A percentile compares a stretch with the other conserved stretches of the same genome.
These are phyloP conservation scores for Fomitopsis palustris DNA, from an alignment of 1,284 basidiomycete species.

Conservation along the genomic window DNA sequence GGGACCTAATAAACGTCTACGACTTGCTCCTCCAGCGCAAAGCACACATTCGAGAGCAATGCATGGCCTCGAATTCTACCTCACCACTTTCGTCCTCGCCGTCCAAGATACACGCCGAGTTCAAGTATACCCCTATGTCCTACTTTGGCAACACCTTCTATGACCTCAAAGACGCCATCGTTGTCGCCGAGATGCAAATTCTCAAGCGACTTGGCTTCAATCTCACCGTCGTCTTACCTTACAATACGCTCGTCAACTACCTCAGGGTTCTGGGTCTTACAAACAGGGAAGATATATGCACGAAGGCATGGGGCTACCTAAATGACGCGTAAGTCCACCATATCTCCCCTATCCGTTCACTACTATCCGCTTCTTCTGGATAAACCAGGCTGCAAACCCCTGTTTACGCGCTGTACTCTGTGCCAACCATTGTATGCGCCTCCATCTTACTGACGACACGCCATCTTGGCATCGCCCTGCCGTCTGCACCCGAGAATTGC, in stretches of 20 bases:
- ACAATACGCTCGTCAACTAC: conserved; percentile 95
- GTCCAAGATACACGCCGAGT: conserved; percentile 36
- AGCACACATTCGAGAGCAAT: conserved; percentile 35
- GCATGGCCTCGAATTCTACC: conserved; percentile 6
- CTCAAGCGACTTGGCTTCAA: conserved; percentile 92
- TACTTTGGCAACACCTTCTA: conserved; percentile 85
- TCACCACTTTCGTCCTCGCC: conserved; percentile 21
- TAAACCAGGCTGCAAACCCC: conserved; percentile 79
- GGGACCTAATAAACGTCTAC: conserved; percentile 94
- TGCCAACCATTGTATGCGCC: conserved; percentile 86
- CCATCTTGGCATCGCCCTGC: conserved; percentile 67
- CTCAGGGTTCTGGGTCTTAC: conserved; percentile 85
- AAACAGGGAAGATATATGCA: conserved; percentile 66
- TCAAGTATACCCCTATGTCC: conserved; percentile 78
- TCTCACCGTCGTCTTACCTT: conserved; percentile 87
- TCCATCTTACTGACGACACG: conserved; percentile 78
- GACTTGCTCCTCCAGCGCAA: conserved; percentile 78
- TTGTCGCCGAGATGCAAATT: conserved; percentile 96
- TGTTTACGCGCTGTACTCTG: conserved; percentile 83
- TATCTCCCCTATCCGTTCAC: background rate
- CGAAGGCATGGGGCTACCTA: conserved; percentile 83
- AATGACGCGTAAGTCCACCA: conserved; percentile 76
- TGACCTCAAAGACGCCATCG: conserved; percentile 85
- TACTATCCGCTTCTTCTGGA: conserved; percentile 5
- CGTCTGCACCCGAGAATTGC: conserved; percentile 57